phyloP scores from a whole-genome alignment of 768 basidiomycete species.

The Plicaturopsis crispa region DNA sequence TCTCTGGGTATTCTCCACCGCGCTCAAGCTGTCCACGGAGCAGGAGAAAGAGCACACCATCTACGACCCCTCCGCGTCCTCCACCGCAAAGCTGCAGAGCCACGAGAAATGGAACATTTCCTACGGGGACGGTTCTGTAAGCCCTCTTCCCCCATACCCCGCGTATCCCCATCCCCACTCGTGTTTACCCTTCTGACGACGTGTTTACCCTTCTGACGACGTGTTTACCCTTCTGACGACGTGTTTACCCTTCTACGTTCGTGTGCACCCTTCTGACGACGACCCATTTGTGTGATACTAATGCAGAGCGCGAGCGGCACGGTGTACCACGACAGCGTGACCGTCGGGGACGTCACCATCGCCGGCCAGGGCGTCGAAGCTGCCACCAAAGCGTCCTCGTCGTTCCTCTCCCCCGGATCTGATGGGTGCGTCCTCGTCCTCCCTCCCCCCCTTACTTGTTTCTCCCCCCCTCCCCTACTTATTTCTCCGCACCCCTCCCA shows the following conservation, averaged over 20 bases:
- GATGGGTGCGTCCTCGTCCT: no score
- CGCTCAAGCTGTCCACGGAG: slow-evolving; percentile 14
- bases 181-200: neutral
- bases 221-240: neutral
- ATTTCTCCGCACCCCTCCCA: no score
- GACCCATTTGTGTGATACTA: no score
- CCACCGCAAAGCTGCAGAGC: neutral
- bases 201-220: neutral
- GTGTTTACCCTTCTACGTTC: neutral
- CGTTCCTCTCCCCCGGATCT: slow-evolving; percentile 25
- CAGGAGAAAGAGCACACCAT: slow-evolving; percentile 11
- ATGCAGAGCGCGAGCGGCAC: slow-evolving; percentile 15
- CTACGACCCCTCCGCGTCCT: neutral
- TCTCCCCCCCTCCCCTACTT: no score
- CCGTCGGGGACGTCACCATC: slow-evolving; percentile 18
- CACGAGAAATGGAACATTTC: slow-evolving; percentile 17
- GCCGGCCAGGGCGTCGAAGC: slow-evolving; percentile 29
- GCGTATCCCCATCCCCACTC: neutral
- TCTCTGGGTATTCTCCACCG: slow-evolving; percentile 13
- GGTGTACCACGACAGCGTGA: slow-evolving; percentile 19
- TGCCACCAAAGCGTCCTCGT: slow-evolving; percentile 23
- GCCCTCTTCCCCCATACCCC: slow-evolving; percentile 8
- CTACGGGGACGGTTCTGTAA: slow-evolving; percentile 19
- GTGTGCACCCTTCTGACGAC: no score
- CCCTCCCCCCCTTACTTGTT: no score